Evolutionary conservation across 805 yeast genomes (phyloP), one percentile per base, ranked within the genome.

Genomic region (Saturnispora galanensis): DNA sequence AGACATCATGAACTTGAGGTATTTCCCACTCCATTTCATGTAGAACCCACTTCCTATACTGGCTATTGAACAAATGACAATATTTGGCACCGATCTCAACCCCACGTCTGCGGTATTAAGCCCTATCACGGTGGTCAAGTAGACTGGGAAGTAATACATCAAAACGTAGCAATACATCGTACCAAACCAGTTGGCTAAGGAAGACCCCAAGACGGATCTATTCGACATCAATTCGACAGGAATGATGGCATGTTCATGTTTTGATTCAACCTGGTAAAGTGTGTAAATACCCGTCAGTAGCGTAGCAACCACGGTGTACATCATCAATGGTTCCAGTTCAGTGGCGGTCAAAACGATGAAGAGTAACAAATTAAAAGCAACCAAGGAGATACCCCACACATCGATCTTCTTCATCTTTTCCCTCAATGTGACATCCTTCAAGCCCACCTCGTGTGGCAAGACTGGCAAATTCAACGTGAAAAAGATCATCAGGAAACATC

Each of bases 1-100:
- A 2, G 59, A 35, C 0, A 74, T 57, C 5, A 72, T 60, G 46
- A 79, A 69, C 29, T 53, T 63, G 53, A 69, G 71, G 58, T 82
- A 82, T 39, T 66, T 71, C 3, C 86, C 87, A 1, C 84, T 78
- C 41, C 59, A 58, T 52, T 70, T 77, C 83, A 81, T 79, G 59
- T 78, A 79, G 40, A 65, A 57, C 1, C 87, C 87, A 9, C 84
- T 73, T 9, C 77, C 76, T 16, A 81, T 65, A 1, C 84, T 77
- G 2, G 86, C 81, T 35, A 68, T 36, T 1, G 84, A 75, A 10
- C 74, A 70, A 10, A 76, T 70, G 44, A 81, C 60, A 54, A 81
- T 79, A 50, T 76, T 78, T 9, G 86, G 84, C 28, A 79, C 59
- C 45, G 77, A 58, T 52, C 84, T 66, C 38, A 69, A 56, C 8